phyloP scores from a whole-genome alignment of 2,329 filamentous ascomycete genomes.

The Fusarium illudens region DNA sequence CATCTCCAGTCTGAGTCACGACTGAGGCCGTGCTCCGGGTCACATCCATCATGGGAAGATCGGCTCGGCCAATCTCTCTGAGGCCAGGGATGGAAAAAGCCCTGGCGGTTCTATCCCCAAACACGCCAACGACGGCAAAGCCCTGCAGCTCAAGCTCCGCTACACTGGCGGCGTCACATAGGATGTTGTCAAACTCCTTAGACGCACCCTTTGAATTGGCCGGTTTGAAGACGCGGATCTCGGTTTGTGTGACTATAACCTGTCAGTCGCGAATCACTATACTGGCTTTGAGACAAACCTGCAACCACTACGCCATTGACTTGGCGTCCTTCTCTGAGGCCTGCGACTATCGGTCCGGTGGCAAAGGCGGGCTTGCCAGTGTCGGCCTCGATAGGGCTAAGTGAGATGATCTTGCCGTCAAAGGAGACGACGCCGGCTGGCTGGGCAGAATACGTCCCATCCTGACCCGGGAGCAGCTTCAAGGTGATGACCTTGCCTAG shows the following conservation, averaged over 20 bases:
- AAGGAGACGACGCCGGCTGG: slow-evolving; percentile 73
- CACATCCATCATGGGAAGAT: slow-evolving; percentile 76
- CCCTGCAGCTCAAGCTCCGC: slow-evolving; percentile 78
- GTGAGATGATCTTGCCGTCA: slow-evolving; percentile 75
- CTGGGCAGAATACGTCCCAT: slow-evolving; percentile 73
- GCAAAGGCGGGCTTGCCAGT: slow-evolving; percentile 80
- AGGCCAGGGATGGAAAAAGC: slow-evolving; percentile 88
- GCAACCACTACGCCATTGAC: slow-evolving; percentile 84
- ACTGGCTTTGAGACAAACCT: slow-evolving; percentile 57
- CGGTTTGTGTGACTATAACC: slow-evolving; percentile 68
- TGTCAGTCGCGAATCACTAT: slow-evolving; percentile 37
- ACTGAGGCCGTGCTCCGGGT: slow-evolving; percentile 73
- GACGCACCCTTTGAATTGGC: slow-evolving; percentile 88
- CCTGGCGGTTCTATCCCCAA: slow-evolving; percentile 81
- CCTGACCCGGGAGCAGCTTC: slow-evolving; percentile 82
- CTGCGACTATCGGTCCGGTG: slow-evolving; percentile 77
- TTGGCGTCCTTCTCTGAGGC: slow-evolving; percentile 76
- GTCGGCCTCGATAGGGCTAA: slow-evolving; percentile 82
- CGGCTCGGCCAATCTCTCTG: slow-evolving; percentile 79
- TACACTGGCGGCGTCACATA: slow-evolving; percentile 84
- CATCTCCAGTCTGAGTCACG: slow-evolving; percentile 80
- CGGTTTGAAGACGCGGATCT: slow-evolving; percentile 88
- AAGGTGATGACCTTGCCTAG: slow-evolving; percentile 86
- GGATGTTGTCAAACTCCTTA: slow-evolving; percentile 82
- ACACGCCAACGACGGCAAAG: slow-evolving; percentile 82